phyloP scores from a whole-genome alignment of 805 yeast genomes.

The Pichia thaimueangensis region DNA sequence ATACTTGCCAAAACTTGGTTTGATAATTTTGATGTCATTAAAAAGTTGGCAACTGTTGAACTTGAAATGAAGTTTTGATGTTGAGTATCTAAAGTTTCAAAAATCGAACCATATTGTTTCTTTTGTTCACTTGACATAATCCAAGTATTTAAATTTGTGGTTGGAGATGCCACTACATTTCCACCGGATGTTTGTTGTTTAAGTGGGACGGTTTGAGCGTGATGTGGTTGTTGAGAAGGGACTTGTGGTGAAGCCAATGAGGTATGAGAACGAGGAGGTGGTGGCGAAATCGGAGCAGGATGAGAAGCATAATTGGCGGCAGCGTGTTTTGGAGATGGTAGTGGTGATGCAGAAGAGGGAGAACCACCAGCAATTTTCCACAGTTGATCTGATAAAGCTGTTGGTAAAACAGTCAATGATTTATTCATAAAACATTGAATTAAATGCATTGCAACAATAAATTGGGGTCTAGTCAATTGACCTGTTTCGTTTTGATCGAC shows the following conservation, averaged over 20 bases:
- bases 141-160: constrained; percentile 42
- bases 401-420: constrained; percentile 43
- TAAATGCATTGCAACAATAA: constrained; percentile 90
- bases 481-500: constrained; percentile 78
- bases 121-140: constrained; percentile 58
- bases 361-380: constrained; percentile 27
- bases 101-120: constrained; percentile 72
- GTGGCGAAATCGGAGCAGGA: constrained; percentile 13
- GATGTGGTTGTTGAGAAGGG: background rate
- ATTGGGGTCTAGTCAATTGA: constrained; percentile 62
- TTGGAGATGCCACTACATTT: constrained; percentile 9
- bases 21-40: constrained; percentile 78
- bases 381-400: constrained; percentile 27
- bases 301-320: too few relatives aligned
- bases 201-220: constrained; percentile 6
- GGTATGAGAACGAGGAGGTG: constrained; percentile 7
- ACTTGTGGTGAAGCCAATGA: background rate
- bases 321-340: too few relatives aligned
- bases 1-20: constrained; percentile 81
- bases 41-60: constrained; percentile 77
- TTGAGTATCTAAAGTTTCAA: constrained; percentile 67
- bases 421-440: constrained; percentile 72
- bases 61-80: constrained; percentile 62
- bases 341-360: constrained; percentile 8
- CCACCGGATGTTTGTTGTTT: constrained; percentile 11